Conservation (phyloP, 169 alveolate genomes). For the Plasmodium coatneyi region DNA sequence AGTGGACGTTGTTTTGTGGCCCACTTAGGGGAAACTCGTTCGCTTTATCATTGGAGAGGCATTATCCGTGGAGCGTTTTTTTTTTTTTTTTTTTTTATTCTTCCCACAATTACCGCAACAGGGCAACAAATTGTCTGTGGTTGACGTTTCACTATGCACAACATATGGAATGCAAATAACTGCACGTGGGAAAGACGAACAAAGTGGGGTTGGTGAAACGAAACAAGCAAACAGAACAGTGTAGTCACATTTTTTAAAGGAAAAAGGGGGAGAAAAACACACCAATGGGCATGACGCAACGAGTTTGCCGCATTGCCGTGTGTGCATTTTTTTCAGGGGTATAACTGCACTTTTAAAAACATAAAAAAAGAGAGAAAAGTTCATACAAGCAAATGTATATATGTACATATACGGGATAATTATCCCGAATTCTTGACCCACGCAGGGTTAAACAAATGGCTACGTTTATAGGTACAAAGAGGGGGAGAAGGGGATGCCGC, state of each 20-base stretch:
- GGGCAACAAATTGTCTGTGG: not conserved
- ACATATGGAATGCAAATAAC: not conserved
- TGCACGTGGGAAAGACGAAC: not conserved
- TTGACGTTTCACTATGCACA: not conserved
- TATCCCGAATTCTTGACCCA: not conserved
- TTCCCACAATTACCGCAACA: not conserved
- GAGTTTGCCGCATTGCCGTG: not conserved
- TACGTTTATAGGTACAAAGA: slow-evolving; percentile 90
- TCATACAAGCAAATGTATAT: not conserved
- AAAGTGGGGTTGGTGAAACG: not conserved
- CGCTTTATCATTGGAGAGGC: not conserved
- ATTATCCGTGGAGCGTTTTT: not conserved
- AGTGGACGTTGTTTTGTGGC: not conserved
- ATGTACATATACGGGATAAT: not conserved
- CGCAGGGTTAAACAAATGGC: not conserved
- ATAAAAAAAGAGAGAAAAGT: slow-evolving; percentile 3
- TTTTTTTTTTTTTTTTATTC: not conserved
- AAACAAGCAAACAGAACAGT: not conserved
- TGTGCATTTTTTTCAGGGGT: not conserved
- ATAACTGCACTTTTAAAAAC: not conserved
- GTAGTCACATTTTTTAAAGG: not conserved
- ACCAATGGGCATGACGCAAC: not conserved
- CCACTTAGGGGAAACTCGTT: not conserved
- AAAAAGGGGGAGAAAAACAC: not conserved
- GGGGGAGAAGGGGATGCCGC: slow-evolving; percentile 99